These are phyloP conservation scores for Cyclospora cayetanensis DNA, from an alignment of 169 alveolate species.

Conservation along the genomic window DNA sequence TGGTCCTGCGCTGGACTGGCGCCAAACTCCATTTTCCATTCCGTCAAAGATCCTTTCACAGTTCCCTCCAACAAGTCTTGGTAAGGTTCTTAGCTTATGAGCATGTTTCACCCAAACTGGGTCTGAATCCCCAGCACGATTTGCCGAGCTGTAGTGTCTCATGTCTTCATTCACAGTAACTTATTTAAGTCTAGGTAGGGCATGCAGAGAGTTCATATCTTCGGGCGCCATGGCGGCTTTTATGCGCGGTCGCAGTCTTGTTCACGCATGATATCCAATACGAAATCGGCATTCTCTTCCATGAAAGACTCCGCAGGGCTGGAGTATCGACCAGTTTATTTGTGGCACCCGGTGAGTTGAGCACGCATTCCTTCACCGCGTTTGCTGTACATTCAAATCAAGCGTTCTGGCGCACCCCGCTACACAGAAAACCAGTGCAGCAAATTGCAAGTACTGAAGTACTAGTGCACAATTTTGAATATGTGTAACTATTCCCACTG, in stretches of 20 bases:
- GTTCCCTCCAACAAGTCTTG: constrained; percentile 44
- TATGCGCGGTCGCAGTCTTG: constrained; percentile 47
- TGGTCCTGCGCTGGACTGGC: constrained; percentile 59
- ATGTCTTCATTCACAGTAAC: too few relatives aligned
- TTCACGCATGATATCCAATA: constrained; percentile 71
- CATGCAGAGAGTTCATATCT: too few relatives aligned
- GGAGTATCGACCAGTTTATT: constrained; percentile 67
- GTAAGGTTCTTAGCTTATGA: too few relatives aligned
- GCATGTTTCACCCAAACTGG: background rate
- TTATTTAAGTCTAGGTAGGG: too few relatives aligned
- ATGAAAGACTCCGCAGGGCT: constrained; percentile 53
- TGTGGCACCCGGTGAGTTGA: constrained; percentile 70
- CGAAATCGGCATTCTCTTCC: constrained; percentile 71
- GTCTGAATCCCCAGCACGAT: too few relatives aligned
- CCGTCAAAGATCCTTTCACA: constrained; percentile 39
- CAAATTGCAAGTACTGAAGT: background rate
- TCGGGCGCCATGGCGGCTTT: too few relatives aligned
- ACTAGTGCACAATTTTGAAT: too few relatives aligned
- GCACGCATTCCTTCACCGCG: background rate
- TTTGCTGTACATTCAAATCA: background rate
- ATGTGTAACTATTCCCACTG: too few relatives aligned
- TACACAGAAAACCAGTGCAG: background rate
- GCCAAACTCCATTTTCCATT: constrained; percentile 37
- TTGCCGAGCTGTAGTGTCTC: too few relatives aligned
- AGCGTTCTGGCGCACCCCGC: background rate